These are phyloP conservation scores for Fistulinella cinereoalba DNA, from an alignment of 1,284 basidiomycete species.

Conservation along the genomic window DNA sequence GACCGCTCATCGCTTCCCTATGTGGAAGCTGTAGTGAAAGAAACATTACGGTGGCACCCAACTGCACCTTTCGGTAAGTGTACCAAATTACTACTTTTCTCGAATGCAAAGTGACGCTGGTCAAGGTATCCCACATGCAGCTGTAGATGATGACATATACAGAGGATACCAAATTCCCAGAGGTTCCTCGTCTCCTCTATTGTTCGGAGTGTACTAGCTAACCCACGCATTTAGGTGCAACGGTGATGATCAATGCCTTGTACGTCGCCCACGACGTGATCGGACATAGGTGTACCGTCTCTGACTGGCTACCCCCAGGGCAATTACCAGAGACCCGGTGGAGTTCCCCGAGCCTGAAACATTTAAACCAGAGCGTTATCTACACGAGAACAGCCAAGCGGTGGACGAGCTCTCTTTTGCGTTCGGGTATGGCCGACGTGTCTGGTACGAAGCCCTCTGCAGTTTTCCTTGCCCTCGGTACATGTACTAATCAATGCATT, in stretches of 20 bases:
- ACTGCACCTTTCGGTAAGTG: conserved; percentile 35
- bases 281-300: not conserved
- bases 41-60: conserved; percentile 50
- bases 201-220: not conserved
- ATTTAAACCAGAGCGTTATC: conserved; percentile 46
- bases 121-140: not conserved
- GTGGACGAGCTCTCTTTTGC: conserved; percentile 37
- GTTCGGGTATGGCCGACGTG: too few relatives aligned
- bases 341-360: conserved; percentile 41
- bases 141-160: not conserved
- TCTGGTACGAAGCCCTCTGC: too few relatives aligned
- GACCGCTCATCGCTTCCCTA: conserved; percentile 43
- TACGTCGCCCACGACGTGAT: conserved; percentile 5
- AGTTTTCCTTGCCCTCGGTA: too few relatives aligned
- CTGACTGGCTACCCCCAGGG: conserved; percentile 30
- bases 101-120: too few relatives aligned
- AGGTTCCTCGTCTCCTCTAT: not conserved
- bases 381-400: conserved; percentile 18
- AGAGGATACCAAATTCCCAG: not conserved
- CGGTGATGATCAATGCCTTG: conserved; percentile 22
- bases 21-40: conserved; percentile 48
- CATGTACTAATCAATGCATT: not conserved
- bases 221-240: conserved; percentile 15
- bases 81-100: too few relatives aligned
- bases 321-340: conserved; percentile 40